phyloP scores from a whole-genome alignment of 306 rosid species.

The Prunus salicina region DNA sequence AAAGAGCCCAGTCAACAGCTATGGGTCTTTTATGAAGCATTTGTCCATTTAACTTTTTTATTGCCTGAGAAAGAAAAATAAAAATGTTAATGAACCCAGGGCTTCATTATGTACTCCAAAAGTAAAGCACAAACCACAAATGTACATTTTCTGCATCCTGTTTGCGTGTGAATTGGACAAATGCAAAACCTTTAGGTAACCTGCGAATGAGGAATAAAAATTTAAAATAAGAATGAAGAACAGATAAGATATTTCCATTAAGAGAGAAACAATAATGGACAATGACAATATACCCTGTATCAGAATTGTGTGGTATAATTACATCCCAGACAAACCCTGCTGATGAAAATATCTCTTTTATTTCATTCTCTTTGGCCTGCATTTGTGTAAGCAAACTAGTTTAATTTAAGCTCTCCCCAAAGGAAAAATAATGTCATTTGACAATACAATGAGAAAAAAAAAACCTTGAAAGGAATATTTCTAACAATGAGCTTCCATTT shows the following conservation, averaged over 20 bases:
- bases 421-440: slow-evolving; percentile 3
- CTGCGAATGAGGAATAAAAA: slow-evolving; percentile 52
- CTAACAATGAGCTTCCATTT: slow-evolving; percentile 93
- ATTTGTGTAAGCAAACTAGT: slow-evolving; percentile 32
- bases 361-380: slow-evolving; percentile 71
- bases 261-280: slow-evolving; percentile 2
- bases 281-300: slow-evolving; percentile 60
- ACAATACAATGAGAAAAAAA: slow-evolving; percentile 17
- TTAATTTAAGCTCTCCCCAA: slow-evolving; percentile 22
- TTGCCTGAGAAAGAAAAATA: slow-evolving; percentile 54
- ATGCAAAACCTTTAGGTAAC: slow-evolving; percentile 86
- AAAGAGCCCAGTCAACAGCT: slow-evolving; percentile 97
- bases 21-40: slow-evolving; percentile 64
- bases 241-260: slow-evolving; percentile 5
- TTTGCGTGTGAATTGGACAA: slow-evolving; percentile 84
- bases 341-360: slow-evolving; percentile 58
- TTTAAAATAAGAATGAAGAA: neutral
- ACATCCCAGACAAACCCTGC: slow-evolving; percentile 95
- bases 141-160: slow-evolving; percentile 81
- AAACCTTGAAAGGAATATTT: slow-evolving; percentile 94
- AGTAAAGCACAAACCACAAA: slow-evolving; percentile 14
- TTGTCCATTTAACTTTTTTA: slow-evolving; percentile 73
- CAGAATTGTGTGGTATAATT: slow-evolving; percentile 61
- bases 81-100: slow-evolving; percentile 17
- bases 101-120: slow-evolving; percentile 12